Evolutionary conservation across 441 rosid genomes (phyloP).

Genomic region (Aquilaria agallochum): DNA sequence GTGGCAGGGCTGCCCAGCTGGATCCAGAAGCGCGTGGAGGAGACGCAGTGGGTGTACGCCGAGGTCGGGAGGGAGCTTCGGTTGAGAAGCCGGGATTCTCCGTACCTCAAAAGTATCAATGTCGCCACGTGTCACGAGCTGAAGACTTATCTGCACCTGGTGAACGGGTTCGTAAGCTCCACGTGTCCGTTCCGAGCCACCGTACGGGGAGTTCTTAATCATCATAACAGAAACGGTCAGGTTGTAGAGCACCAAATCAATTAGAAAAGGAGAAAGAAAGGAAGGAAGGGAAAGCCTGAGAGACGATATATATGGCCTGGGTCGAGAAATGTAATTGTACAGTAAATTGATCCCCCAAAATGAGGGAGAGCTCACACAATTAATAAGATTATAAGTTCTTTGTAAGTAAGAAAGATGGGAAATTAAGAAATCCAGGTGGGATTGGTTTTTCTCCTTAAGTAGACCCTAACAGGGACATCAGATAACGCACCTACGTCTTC

Average conservation of each 20-base stretch:
- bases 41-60: conserved; percentile 60
- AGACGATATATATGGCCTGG: background rate
- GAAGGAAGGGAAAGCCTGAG: conserved; percentile 18
- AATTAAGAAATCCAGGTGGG: no score
- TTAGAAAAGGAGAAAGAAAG: conserved; percentile 8
- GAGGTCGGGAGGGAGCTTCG: conserved; percentile 75
- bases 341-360: no score
- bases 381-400: no score
- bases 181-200: conserved; percentile 62
- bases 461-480: no score
- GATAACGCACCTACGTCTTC: no score
- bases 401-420: no score
- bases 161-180: conserved; percentile 63
- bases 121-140: conserved; percentile 72
- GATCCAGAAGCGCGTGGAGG: conserved; percentile 55
- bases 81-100: conserved; percentile 63
- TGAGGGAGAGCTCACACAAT: no score
- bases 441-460: no score
- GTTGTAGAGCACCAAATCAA: background rate
- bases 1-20: conserved; percentile 41
- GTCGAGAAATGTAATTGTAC: no score
- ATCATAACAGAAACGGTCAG: background rate
- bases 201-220: conserved; percentile 32
- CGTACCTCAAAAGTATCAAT: conserved; percentile 38
- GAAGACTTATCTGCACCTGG: conserved; percentile 70